phyloP scores from a whole-genome alignment of 345 rosid genomes.

The Gossypium stocksii region DNA sequence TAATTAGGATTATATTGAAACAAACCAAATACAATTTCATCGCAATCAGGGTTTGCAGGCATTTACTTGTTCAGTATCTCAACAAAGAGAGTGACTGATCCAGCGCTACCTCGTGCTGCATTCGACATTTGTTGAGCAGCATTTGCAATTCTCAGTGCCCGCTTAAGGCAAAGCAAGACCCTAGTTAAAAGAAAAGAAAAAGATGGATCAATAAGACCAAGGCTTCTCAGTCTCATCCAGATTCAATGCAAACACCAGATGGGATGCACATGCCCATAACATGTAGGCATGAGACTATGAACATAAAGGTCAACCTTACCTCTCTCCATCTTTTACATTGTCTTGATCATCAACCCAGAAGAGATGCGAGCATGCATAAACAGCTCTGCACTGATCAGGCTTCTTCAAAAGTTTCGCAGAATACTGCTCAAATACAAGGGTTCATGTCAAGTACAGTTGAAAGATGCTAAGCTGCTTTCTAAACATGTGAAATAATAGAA shows the following conservation, averaged over 20 bases:
- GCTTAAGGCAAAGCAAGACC: constrained; percentile 88
- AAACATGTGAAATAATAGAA: constrained; percentile 11
- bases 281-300: neutral
- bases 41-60: neutral
- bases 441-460: constrained; percentile 20
- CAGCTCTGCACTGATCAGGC: constrained; percentile 99
- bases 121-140: constrained; percentile 88
- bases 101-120: constrained; percentile 72
- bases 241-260: neutral
- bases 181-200: constrained; percentile 28
- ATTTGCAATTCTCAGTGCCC: constrained; percentile 91
- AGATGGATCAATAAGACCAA: neutral
- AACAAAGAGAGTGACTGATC: constrained; percentile 73
- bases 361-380: constrained; percentile 88
- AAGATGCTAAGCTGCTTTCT: constrained; percentile 7
- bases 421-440: constrained; percentile 52
- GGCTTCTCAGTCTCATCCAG: neutral
- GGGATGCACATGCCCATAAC: neutral
- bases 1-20: neutral
- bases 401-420: constrained; percentile 96
- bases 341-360: constrained; percentile 97
- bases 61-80: constrained; percentile 93
- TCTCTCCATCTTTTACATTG: constrained; percentile 84
- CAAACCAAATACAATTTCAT: neutral
- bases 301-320: constrained; percentile 39